Evolutionary conservation across 495 filamentous ascomycete species (phyloP), one percentile per base, ranked within the genome.

Genomic region (Tuber brumale): DNA sequence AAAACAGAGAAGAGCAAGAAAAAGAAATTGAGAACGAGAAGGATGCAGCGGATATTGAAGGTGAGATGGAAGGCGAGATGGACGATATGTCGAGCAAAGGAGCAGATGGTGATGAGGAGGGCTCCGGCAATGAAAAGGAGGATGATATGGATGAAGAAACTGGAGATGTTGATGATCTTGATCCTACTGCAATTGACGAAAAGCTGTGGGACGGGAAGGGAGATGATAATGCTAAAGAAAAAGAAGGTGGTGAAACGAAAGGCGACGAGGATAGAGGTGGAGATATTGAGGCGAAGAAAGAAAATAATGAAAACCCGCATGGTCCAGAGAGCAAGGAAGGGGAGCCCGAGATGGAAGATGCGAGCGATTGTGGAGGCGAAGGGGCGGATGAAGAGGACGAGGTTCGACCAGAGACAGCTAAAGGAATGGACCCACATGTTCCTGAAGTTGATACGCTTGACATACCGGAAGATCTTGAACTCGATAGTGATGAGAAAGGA

Each of bases 131-230:
- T 8, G 86, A 89, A 14, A 87, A 88, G 19, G 88, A 86, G 37
- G 89, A 91, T 31, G 88, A 90, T 43, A 89, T 96, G 78, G 94
- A 97, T 76, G 94, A 97, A 81, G 92, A 97, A 85, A 87, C 90
- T 14, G 96, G 94, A 8, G 91, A 92, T 82, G 93, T 99, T 9
- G 92, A 97, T 86, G 93, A 94, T 79, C 86, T 97, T 31, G 94
- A 96, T 79, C 90, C 93, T 10, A 91, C 89, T 27, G 93, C 94
- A 23, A 91, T 99, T 1, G 95, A 99, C 83, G 95, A 99, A 85
- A 98, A 97, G 86, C 91, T 97, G 86, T 99, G 95, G 95, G 94
- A 98, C 84, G 94, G 92, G 14, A 89, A 89, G 69, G 89, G 88
- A 27, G 91, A 93, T 71, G 91, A 94, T 23, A 86, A 91, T 21